Percentiles rank a stretch among this genome's conserved stretches.
Evolutionary conservation across 495 filamentous ascomycete genomes (phyloP).

Genomic region (Pseudoneurospora amorphoporcata): DNA sequence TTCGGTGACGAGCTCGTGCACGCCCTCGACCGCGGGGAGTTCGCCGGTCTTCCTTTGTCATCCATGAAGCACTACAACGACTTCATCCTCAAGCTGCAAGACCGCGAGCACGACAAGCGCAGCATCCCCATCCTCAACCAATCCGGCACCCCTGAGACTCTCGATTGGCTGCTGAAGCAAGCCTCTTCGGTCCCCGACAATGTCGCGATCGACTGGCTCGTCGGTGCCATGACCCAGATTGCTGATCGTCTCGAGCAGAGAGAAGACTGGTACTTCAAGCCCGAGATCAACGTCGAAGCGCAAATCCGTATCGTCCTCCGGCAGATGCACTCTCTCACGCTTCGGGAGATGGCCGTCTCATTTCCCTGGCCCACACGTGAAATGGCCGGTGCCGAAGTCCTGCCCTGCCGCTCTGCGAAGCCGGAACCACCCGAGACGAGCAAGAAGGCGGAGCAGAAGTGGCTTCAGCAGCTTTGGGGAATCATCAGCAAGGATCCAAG

Average conservation of each 20-base stretch:
- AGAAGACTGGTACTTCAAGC: slow-evolving; percentile 20
- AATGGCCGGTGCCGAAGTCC: slow-evolving; percentile 26
- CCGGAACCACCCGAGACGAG: slow-evolving; percentile 2
- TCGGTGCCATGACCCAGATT: slow-evolving; percentile 26
- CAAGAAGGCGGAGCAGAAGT: slow-evolving; percentile 20
- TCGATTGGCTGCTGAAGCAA: slow-evolving; percentile 22
- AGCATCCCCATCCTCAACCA: slow-evolving; percentile 30
- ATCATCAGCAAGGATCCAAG: slow-evolving; percentile 13
- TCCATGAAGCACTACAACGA: slow-evolving; percentile 29
- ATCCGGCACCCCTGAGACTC: slow-evolving; percentile 24
- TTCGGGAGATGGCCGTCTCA: slow-evolving; percentile 25
- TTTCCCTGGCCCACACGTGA: slow-evolving; percentile 28
- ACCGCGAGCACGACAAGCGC: slow-evolving; percentile 28
- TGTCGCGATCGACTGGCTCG: slow-evolving; percentile 25
- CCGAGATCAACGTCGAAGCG: slow-evolving; percentile 22
- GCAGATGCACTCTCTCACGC: slow-evolving; percentile 18
- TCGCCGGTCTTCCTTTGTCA: slow-evolving; percentile 18
- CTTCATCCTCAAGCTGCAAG: slow-evolving; percentile 27
- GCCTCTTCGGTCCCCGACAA: slow-evolving; percentile 20
- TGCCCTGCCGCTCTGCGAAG: slow-evolving; percentile 24
- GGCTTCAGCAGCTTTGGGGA: slow-evolving; percentile 20
- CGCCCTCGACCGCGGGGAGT: slow-evolving; percentile 18
- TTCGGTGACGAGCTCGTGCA: slow-evolving; percentile 26
- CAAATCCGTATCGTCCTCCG: slow-evolving; percentile 29
- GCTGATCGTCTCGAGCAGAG: slow-evolving; percentile 20